Conservation (phyloP, 371 early-diverging fungal genomes). For the Actinomucor elegans region DNA sequence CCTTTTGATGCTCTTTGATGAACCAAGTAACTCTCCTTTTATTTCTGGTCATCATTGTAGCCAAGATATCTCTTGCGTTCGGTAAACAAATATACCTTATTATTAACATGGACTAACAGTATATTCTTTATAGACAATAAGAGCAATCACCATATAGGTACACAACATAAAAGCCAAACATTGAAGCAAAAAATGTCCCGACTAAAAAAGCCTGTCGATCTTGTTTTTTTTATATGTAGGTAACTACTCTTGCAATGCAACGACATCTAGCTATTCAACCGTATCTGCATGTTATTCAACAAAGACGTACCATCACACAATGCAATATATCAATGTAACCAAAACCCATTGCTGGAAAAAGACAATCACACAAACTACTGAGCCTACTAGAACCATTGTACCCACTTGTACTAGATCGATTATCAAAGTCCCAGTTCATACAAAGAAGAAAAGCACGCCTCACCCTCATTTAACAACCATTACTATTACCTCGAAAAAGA, state of each 20-base stretch:
- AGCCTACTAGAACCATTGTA: neutral
- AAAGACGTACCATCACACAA: neutral
- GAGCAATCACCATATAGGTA: no score
- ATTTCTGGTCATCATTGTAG: conserved; percentile 25
- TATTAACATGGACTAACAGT: neutral
- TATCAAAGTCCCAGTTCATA: conserved; percentile 18
- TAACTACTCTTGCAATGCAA: no score
- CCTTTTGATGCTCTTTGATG: conserved; percentile 41
- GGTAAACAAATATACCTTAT: conserved; percentile 1
- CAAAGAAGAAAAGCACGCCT: neutral
- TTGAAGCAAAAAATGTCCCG: neutral
- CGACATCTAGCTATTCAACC: neutral
- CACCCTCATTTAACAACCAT: no score
- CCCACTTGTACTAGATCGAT: conserved; percentile 22
- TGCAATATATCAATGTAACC: neutral
- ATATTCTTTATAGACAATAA: no score
- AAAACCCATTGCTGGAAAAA: conserved; percentile 7
- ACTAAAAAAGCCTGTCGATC: neutral
- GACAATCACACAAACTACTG: conserved; percentile 1
- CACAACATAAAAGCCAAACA: no score
- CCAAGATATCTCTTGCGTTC: conserved; percentile 22
- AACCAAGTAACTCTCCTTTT: conserved; percentile 38
- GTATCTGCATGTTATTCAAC: neutral
- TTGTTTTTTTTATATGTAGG: neutral
- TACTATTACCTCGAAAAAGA: no score